Evolutionary conservation across 2,329 filamentous ascomycete genomes (phyloP).

Genomic region (Moelleriella libera): DNA sequence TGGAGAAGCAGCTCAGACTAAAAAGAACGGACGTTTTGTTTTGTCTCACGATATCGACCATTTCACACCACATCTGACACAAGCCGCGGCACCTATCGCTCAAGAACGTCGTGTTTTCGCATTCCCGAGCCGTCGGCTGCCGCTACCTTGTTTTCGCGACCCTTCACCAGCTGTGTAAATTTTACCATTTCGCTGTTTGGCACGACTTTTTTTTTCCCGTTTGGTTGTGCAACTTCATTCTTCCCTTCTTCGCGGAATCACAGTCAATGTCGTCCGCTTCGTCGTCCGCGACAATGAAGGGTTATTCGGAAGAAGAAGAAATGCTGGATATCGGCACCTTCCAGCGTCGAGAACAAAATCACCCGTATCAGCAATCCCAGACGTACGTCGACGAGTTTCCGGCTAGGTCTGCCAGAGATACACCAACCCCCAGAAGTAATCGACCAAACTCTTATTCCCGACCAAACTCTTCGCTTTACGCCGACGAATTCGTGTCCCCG

Average conservation of each 20-base stretch:
- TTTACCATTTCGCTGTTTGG: not conserved
- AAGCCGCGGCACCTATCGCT: not conserved
- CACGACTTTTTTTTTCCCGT: not conserved
- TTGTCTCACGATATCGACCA: not conserved
- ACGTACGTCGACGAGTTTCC: slow-evolving; percentile 7
- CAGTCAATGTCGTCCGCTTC: not conserved
- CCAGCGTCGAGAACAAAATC: slow-evolving; percentile 11
- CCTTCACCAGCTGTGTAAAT: not conserved
- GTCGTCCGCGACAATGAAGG: slow-evolving; percentile 11
- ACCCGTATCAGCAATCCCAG: slow-evolving; percentile 12
- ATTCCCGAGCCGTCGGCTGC: not conserved
- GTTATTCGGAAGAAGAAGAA: slow-evolving; percentile 16
- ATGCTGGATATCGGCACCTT: slow-evolving; percentile 20
- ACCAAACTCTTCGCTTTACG: slow-evolving; percentile 1
- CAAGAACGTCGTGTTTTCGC: not conserved
- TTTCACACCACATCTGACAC: not conserved
- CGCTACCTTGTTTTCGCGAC: not conserved
- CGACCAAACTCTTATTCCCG: slow-evolving; percentile 1
- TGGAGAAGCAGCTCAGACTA: not conserved
- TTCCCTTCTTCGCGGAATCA: not conserved
- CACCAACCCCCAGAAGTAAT: slow-evolving; percentile 1
- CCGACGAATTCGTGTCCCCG: slow-evolving; percentile 4
- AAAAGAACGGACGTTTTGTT: not conserved
- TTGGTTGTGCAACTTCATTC: not conserved
- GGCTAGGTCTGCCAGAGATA: not conserved